These are phyloP conservation scores for Aotearoamyces nothofagi DNA, from an alignment of 2,329 filamentous ascomycete species.

Conservation along the genomic window DNA sequence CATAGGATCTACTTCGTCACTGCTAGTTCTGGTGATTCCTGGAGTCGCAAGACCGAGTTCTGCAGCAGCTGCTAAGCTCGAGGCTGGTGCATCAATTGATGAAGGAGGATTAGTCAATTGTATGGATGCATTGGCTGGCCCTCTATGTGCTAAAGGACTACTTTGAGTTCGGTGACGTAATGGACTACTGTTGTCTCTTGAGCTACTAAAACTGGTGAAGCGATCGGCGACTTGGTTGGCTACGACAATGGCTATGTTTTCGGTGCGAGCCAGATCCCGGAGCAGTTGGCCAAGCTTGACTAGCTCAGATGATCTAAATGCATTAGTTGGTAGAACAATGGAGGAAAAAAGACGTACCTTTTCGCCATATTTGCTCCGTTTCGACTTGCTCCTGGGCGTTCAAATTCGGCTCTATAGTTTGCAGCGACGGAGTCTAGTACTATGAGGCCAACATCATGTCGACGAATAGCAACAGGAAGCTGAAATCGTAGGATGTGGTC, in stretches of 20 bases:
- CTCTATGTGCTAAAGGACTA: constrained; percentile 12
- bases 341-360: not conserved
- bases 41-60: constrained; percentile 7
- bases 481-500: constrained; percentile 92
- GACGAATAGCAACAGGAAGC: constrained; percentile 67
- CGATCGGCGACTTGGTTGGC: constrained; percentile 93
- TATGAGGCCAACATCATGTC: constrained; percentile 65
- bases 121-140: constrained; percentile 1
- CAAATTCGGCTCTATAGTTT: constrained; percentile 88
- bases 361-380: constrained; percentile 49
- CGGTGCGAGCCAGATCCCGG: constrained; percentile 55
- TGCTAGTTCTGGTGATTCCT: constrained; percentile 21
- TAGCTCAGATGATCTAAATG: constrained; percentile 59
- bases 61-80: not conserved
- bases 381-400: constrained; percentile 31
- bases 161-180: constrained; percentile 7
- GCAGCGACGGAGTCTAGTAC: constrained; percentile 86
- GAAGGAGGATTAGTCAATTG: constrained; percentile 1
- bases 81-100: not conserved
- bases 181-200: constrained; percentile 22
- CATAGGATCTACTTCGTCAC: constrained; percentile 33
- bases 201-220: constrained; percentile 35
- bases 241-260: constrained; percentile 74
- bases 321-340: not conserved
- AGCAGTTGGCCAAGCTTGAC: constrained; percentile 62